These are phyloP conservation scores for Hura crepitans DNA, from an alignment of 441 rosid genomes.

Conservation along the genomic window DNA sequence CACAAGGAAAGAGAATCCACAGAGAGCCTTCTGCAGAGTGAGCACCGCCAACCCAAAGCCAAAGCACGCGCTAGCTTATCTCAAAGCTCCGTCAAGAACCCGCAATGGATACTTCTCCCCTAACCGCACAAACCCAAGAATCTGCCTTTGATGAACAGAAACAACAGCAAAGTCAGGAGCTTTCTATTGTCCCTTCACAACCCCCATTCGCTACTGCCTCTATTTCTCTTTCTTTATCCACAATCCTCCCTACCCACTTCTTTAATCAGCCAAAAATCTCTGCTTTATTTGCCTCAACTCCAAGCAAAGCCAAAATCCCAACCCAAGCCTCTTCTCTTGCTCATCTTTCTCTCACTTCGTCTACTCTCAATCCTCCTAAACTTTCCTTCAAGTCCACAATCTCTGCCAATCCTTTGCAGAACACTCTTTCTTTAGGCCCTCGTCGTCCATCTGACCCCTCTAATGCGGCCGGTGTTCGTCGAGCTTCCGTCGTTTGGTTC, in stretches of 20 bases:
- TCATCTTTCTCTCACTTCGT: conserved; percentile 42
- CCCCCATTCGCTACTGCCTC: conserved; percentile 62
- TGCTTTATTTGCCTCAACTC: conserved; percentile 36
- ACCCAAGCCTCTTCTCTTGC: conserved; percentile 61
- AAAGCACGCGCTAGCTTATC: neutral
- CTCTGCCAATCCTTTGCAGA: conserved; percentile 61
- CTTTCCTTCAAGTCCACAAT: conserved; percentile 72
- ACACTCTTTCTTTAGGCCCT: conserved; percentile 67
- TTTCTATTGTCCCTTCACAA: conserved; percentile 34
- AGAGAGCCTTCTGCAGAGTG: neutral
- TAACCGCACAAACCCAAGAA: conserved; percentile 33
- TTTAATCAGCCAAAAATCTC: conserved; percentile 41
- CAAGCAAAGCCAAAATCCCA: conserved; percentile 56
- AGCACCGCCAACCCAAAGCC: neutral
- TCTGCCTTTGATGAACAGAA: conserved; percentile 37
- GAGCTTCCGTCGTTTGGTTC: conserved; percentile 86
- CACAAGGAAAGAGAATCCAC: no score
- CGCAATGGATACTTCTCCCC: conserved; percentile 41
- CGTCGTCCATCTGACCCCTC: conserved; percentile 84
- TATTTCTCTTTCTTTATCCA: conserved; percentile 45
- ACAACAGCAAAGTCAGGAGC: conserved; percentile 10
- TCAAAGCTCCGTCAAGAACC: neutral
- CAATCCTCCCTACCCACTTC: conserved; percentile 44
- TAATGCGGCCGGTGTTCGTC: conserved; percentile 70
- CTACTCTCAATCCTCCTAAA: conserved; percentile 34